Conservation (phyloP, 768 basidiomycete species). For the Mycena chlorophos region DNA sequence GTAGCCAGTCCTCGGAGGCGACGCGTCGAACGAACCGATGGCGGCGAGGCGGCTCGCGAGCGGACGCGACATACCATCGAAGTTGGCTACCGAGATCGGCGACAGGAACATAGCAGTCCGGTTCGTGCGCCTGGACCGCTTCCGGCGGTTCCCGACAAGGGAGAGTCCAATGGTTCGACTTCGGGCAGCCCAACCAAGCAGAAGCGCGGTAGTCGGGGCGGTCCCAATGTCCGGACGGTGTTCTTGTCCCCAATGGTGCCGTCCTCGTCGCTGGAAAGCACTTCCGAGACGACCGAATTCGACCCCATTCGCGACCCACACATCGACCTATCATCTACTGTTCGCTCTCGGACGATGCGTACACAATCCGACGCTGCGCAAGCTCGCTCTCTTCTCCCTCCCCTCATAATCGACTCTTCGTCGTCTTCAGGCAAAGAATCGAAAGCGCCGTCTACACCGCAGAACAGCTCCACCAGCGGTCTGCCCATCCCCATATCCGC, state of each 20-base stretch:
- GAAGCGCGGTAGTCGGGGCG: constrained; percentile 2
- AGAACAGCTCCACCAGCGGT: constrained; percentile 36
- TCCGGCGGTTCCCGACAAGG: background rate
- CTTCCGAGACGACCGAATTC: constrained; percentile 6
- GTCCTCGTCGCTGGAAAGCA: constrained; percentile 11
- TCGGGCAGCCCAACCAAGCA: constrained; percentile 4
- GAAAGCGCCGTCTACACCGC: constrained; percentile 17
- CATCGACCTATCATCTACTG: background rate
- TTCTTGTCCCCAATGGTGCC: constrained; percentile 4
- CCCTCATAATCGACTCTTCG: constrained; percentile 12
- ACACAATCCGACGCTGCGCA: constrained; percentile 1
- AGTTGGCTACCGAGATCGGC: constrained; percentile 78
- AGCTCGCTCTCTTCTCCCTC: constrained; percentile 11
- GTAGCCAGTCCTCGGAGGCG: constrained; percentile 17
- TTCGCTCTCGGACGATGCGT: background rate
- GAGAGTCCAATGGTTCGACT: background rate
- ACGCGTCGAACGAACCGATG: background rate
- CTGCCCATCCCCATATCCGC: constrained; percentile 43
- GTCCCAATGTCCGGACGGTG: constrained; percentile 1
- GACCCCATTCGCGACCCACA: background rate
- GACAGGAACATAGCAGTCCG: constrained; percentile 8
- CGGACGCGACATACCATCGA: constrained; percentile 81
- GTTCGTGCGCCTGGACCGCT: constrained; percentile 1
- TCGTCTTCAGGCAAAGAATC: constrained; percentile 3
- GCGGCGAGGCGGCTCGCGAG: constrained; percentile 14